These are phyloP conservation scores for Sesbania bispinosa DNA, from an alignment of 306 rosid species.

Conservation along the genomic window DNA sequence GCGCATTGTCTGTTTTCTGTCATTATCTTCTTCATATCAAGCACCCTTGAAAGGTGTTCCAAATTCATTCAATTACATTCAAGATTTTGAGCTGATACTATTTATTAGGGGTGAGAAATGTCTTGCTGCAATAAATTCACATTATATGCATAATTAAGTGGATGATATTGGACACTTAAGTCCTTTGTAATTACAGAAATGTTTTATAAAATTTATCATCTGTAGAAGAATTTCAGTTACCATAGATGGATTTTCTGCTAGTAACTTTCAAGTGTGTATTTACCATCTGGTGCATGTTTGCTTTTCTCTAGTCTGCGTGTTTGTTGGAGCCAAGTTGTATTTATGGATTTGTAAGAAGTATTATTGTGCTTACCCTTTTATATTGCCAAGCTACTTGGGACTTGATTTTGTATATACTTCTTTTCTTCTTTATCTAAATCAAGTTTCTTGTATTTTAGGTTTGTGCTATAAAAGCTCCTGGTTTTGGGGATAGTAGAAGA, in stretches of 20 bases:
- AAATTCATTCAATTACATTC: not conserved
- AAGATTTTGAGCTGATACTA: not conserved
- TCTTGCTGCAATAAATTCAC: not conserved
- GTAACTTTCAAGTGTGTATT: not conserved
- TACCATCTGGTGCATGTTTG: not conserved
- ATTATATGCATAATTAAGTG: not conserved
- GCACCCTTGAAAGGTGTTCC: not conserved
- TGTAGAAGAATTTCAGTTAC: not conserved
- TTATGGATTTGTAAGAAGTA: not conserved
- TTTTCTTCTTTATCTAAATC: conserved; percentile 18
- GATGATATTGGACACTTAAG: not conserved
- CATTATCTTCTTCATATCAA: not conserved
- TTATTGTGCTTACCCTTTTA: not conserved
- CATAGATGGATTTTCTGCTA: not conserved
- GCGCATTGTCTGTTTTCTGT: not conserved
- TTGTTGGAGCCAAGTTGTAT: not conserved
- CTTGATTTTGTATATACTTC: conserved; percentile 13
- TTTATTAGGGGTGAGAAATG: not conserved
- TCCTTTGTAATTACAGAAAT: not conserved
- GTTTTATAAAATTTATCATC: not conserved
- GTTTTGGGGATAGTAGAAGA: conserved; percentile 90
- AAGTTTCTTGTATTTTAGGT: conserved; percentile 55
- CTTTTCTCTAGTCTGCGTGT: not conserved
- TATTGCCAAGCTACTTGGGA: not conserved
- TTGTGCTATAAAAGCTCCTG: conserved; percentile 98